Percentiles rank a stretch among this genome's conserved stretches.
Conservation (phyloP, 2,329 filamentous ascomycete species). For the Hymenoscyphus scutula region DNA sequence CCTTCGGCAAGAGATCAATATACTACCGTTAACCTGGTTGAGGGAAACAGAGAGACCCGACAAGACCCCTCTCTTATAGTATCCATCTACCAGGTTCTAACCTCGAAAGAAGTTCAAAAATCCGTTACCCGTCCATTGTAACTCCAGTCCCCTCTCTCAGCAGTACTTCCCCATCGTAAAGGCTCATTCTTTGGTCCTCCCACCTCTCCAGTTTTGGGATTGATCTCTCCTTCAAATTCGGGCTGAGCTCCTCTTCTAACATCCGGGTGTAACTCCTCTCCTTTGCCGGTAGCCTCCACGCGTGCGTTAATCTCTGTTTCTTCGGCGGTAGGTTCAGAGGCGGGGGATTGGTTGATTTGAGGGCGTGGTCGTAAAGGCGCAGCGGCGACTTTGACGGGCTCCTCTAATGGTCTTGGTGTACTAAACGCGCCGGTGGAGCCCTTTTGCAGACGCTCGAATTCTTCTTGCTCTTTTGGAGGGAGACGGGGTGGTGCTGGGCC, state of each 20-base stretch:
- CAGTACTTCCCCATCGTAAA: conserved; percentile 73
- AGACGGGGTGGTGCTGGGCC: conserved; percentile 79
- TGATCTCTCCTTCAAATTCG: conserved; percentile 89
- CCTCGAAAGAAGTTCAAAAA: conserved; percentile 53
- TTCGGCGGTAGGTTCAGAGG: conserved; percentile 24
- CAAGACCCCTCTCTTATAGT: too few species aligned
- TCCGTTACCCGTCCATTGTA: conserved; percentile 95
- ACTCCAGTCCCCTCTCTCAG: conserved; percentile 72
- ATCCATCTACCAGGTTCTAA: too few species aligned
- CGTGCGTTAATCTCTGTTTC: conserved; percentile 39
- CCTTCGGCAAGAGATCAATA: too few species aligned
- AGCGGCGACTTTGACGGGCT: conserved; percentile 23
- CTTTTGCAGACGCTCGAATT: conserved; percentile 83
- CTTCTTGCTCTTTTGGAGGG: conserved; percentile 82
- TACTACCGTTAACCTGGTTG: too few species aligned
- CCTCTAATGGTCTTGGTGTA: conserved; percentile 50
- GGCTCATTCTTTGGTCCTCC: conserved; percentile 98
- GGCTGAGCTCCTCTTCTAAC: conserved; percentile 75
- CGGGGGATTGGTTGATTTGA: conserved; percentile 50
- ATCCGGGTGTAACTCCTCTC: conserved; percentile 67
- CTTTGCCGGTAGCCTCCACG: conserved; percentile 54
- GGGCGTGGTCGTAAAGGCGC: conserved; percentile 34
- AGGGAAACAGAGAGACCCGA: too few species aligned
- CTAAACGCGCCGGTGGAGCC: conserved; percentile 74
- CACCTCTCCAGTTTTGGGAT: conserved; percentile 92